Percentiles rank a stretch among this genome's conserved stretches.
Conservation (phyloP, 179 eudicot genomes). For the Amaranthus tricolor region DNA sequence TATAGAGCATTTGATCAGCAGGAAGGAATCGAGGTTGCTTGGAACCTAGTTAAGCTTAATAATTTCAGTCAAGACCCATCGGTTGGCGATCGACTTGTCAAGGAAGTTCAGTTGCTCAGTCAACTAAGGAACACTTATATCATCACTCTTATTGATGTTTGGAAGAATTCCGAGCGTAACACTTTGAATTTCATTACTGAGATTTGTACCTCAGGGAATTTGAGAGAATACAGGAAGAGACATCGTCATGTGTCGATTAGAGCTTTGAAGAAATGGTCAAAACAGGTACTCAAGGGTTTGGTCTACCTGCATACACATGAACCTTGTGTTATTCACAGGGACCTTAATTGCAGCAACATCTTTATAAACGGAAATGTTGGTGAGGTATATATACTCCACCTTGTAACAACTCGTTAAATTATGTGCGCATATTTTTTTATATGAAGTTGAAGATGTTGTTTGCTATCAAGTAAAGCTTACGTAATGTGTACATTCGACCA, state of each 20-base stretch:
- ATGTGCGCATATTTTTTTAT: too few relatives aligned
- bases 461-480: too few relatives aligned
- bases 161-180: conserved; percentile 55
- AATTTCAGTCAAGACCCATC: conserved; percentile 55
- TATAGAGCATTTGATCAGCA: conserved; percentile 78
- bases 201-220: conserved; percentile 67
- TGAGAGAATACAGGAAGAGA: conserved; percentile 73
- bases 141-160: conserved; percentile 53
- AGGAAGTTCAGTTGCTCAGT: conserved; percentile 57
- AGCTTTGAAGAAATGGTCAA: conserved; percentile 80
- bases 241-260: conserved; percentile 65
- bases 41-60: conserved; percentile 77
- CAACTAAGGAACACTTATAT: conserved; percentile 48
- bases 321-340: conserved; percentile 77
- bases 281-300: conserved; percentile 69
- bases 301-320: conserved; percentile 79
- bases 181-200: conserved; percentile 75
- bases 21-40: conserved; percentile 87
- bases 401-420: too few relatives aligned
- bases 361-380: conserved; percentile 78
- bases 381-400: conserved; percentile 39
- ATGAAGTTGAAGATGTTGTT: too few relatives aligned
- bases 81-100: conserved; percentile 45
- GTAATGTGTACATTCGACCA: too few relatives aligned
- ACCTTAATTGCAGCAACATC: conserved; percentile 71